Conservation (phyloP, 495 filamentous ascomycete genomes). For the Articulospora tetracladia region DNA sequence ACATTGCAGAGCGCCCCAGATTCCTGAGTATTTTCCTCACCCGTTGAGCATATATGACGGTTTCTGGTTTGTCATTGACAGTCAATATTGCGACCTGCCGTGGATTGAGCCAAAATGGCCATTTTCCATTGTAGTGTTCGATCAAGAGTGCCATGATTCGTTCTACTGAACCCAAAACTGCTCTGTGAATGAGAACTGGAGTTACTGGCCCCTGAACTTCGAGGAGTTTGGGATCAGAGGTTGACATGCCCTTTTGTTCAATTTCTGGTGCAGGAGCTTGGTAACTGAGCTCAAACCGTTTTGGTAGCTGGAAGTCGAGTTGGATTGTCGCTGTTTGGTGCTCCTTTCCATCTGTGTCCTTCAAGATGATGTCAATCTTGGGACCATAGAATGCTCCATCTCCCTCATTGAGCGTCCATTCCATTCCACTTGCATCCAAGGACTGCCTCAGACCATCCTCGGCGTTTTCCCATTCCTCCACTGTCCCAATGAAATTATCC, state of each 20-base stretch:
- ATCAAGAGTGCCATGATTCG: slow-evolving; percentile 83
- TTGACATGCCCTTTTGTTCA: slow-evolving; percentile 51
- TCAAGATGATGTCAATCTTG: slow-evolving; percentile 88
- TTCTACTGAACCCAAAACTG: slow-evolving; percentile 83
- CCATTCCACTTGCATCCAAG: slow-evolving; percentile 57
- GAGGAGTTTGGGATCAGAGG: slow-evolving; percentile 37
- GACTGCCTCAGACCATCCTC: slow-evolving; percentile 69
- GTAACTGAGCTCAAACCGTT: slow-evolving; percentile 76
- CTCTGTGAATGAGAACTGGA: slow-evolving; percentile 85
- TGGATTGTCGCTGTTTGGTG: slow-evolving; percentile 93
- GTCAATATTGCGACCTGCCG: slow-evolving; percentile 76
- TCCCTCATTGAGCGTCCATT: slow-evolving; percentile 71
- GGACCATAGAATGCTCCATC: slow-evolving; percentile 95
- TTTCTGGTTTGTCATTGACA: slow-evolving; percentile 58
- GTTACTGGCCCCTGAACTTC: slow-evolving; percentile 50
- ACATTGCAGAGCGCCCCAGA: not conserved
- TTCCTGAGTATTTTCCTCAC: slow-evolving; percentile 33
- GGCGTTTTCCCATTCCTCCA: slow-evolving; percentile 79
- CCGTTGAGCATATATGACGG: slow-evolving; percentile 53
- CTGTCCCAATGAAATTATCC: slow-evolving; percentile 72
- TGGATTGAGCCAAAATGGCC: slow-evolving; percentile 92
- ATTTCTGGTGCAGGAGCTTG: slow-evolving; percentile 68
- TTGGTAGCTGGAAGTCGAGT: slow-evolving; percentile 89
- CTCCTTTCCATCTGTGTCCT: slow-evolving; percentile 79
- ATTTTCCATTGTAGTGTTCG: slow-evolving; percentile 76